Conservation (phyloP, 2,329 filamentous ascomycete genomes). For the Aureobasidium sp. region DNA sequence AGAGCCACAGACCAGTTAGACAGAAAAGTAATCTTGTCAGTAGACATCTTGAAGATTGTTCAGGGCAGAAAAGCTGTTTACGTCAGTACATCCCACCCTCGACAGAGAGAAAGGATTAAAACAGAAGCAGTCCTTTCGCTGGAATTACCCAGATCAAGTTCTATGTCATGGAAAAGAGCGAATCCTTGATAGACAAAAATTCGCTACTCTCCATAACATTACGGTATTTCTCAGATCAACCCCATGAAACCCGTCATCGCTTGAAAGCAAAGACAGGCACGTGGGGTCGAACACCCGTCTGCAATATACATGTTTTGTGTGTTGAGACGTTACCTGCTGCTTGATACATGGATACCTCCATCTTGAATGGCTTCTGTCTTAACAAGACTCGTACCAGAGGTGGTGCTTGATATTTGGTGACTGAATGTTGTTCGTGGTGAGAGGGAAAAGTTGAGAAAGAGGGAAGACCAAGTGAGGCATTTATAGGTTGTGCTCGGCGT, state of each 20-base stretch:
- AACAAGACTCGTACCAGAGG: background rate
- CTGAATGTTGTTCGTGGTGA: background rate
- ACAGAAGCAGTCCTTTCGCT: slow-evolving; percentile 82
- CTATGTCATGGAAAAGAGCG: slow-evolving; percentile 49
- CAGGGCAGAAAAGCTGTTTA: slow-evolving; percentile 36
- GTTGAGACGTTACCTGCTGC: slow-evolving; percentile 15
- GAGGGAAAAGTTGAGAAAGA: background rate
- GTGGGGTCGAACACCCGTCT: slow-evolving; percentile 15
- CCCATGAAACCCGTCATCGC: background rate
- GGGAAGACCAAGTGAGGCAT: background rate
- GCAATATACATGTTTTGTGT: slow-evolving; percentile 12
- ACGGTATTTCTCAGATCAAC: slow-evolving; percentile 14
- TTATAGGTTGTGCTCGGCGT: slow-evolving; percentile 6
- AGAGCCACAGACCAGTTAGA: slow-evolving; percentile 63
- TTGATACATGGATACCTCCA: slow-evolving; percentile 10
- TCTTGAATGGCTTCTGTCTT: background rate
- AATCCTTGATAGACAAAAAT: slow-evolving; percentile 59
- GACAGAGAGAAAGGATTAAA: slow-evolving; percentile 29
- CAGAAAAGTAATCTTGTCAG: slow-evolving; percentile 78
- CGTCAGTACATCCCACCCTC: slow-evolving; percentile 41
- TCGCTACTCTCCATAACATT: background rate
- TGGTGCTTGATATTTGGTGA: background rate
- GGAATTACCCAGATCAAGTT: slow-evolving; percentile 86
- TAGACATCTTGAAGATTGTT: slow-evolving; percentile 60
- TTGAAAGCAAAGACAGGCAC: background rate